These are phyloP conservation scores for Colletotrichum endophyticum DNA, from an alignment of 2,329 filamentous ascomycete genomes.

Conservation along the genomic window DNA sequence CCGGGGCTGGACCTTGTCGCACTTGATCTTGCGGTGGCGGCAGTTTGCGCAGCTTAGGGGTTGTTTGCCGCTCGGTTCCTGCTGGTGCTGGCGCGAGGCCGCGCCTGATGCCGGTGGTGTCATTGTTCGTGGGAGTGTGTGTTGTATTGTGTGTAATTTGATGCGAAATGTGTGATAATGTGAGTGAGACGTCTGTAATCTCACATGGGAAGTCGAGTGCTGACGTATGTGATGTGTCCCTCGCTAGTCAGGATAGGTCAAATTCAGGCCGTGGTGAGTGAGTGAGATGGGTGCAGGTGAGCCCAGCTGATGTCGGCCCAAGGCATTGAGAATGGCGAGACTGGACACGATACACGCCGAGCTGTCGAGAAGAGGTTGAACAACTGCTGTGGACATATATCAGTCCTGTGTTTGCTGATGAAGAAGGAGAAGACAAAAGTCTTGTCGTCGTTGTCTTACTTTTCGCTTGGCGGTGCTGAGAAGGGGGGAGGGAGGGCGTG, in stretches of 20 bases:
- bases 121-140: neutral
- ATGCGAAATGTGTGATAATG: neutral
- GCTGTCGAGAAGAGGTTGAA: neutral
- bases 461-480: neutral
- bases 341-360: neutral
- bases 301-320: neutral
- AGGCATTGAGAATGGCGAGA: neutral
- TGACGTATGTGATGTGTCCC: conserved; percentile 9
- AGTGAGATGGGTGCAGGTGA: neutral
- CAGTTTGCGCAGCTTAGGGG: conserved; percentile 64
- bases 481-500: neutral
- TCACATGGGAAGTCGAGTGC: neutral
- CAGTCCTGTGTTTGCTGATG: neutral
- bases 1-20: conserved; percentile 56
- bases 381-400: neutral
- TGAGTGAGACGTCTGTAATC: neutral
- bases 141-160: neutral
- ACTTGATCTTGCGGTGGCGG: conserved; percentile 67
- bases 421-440: neutral
- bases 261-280: neutral
- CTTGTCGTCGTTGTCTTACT: neutral
- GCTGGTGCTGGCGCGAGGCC: neutral
- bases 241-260: neutral
- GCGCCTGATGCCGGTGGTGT: conserved; percentile 3
- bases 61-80: conserved; percentile 25